A percentile compares a stretch with the other conserved stretches of the same genome.
Conservation (phyloP, 1,284 basidiomycete genomes). For the Austropuccinia psidii region DNA sequence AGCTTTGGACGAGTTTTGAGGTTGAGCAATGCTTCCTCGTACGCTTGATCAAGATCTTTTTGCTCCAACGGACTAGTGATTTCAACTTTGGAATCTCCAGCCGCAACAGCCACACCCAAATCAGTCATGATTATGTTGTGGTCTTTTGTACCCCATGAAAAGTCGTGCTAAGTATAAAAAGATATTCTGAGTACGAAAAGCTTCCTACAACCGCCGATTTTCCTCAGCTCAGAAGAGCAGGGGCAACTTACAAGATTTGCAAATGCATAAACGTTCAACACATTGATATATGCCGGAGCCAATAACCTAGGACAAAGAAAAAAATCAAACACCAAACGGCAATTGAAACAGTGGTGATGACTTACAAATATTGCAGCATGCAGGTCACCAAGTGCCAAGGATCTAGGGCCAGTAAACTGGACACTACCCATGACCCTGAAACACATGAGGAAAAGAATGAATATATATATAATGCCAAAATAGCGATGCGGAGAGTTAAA, state of each 20-base stretch:
- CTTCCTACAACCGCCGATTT: too few species aligned
- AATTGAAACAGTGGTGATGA: slow-evolving; percentile 50
- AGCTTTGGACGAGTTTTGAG: slow-evolving; percentile 59
- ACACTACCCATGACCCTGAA: slow-evolving; percentile 35
- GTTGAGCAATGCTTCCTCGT: slow-evolving; percentile 78
- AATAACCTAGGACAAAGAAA: slow-evolving; percentile 62
- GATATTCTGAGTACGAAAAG: neutral
- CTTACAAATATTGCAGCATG: slow-evolving; percentile 8
- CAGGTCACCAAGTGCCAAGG: slow-evolving; percentile 58
- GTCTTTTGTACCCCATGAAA: slow-evolving; percentile 50
- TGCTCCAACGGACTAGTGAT: slow-evolving; percentile 78
- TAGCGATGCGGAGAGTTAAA: slow-evolving; percentile 55
- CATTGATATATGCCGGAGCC: slow-evolving; percentile 77
- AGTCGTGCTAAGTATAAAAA: slow-evolving; percentile 39
- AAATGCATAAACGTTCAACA: slow-evolving; percentile 54
- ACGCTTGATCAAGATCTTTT: slow-evolving; percentile 77
- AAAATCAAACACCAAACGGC: slow-evolving; percentile 80
- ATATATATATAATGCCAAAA: slow-evolving; percentile 45
- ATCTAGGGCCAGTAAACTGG: slow-evolving; percentile 76
- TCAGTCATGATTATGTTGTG: slow-evolving; percentile 44
- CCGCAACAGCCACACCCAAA: slow-evolving; percentile 51
- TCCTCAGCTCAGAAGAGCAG: neutral
- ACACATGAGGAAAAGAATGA: slow-evolving; percentile 35
- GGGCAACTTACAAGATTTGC: slow-evolving; percentile 17
- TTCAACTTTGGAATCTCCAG: slow-evolving; percentile 71